Conservation (phyloP, 192 early-diverging fungal species). For the Dimargaris xerosporica region DNA sequence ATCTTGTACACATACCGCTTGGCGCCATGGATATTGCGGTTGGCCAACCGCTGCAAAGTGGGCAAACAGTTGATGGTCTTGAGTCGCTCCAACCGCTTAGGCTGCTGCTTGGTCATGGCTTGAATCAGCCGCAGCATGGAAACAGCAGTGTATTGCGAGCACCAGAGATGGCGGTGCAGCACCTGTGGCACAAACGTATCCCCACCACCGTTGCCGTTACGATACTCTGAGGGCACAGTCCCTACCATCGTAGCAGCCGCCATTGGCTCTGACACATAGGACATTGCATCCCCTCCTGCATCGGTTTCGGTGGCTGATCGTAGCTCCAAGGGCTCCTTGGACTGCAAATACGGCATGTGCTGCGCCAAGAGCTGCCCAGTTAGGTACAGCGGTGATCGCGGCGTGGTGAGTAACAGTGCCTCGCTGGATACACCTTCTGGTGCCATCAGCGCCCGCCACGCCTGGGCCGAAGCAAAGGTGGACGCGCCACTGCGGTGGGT, state of each 20-base stretch:
- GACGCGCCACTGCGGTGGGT: not conserved
- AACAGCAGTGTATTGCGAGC: not conserved
- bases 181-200: no score
- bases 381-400: not conserved
- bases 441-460: not conserved
- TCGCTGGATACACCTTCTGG: no score
- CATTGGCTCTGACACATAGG: no score
- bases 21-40: not conserved
- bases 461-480: not conserved
- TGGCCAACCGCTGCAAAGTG: not conserved
- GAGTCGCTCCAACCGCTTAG: not conserved
- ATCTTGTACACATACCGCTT: conserved; percentile 4
- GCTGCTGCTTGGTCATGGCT: not conserved
- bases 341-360: not conserved
- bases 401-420: no score
- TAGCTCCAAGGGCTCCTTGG: not conserved
- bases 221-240: no score
- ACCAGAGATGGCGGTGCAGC: conserved; percentile 2
- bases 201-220: no score
- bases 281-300: no score
- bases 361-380: not conserved
- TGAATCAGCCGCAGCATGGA: conserved; percentile 4
- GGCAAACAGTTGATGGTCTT: not conserved
- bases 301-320: not conserved
- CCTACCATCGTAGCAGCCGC: no score